These are phyloP conservation scores for Metschnikowia hibisci DNA, from an alignment of 805 yeast species.

Conservation along the genomic window DNA sequence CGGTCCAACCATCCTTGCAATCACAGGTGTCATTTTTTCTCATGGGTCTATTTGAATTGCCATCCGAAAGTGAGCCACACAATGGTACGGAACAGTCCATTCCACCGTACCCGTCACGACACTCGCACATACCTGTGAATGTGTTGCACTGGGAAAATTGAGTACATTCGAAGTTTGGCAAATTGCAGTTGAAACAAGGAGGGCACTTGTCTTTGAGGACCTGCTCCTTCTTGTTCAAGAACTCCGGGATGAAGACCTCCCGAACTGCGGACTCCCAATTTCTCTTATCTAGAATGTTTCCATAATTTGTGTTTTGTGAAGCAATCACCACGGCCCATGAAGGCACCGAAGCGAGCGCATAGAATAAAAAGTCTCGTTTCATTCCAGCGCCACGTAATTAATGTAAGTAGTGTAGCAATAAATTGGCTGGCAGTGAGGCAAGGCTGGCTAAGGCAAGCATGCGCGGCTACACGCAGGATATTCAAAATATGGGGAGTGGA, in stretches of 20 bases:
- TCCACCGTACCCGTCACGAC: conserved; percentile 91
- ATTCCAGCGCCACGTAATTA: conserved; percentile 1
- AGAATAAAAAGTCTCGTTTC: background rate
- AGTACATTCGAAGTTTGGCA: conserved; percentile 84
- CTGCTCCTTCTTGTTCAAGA: background rate
- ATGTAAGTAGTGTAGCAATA: background rate
- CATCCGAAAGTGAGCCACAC: conserved; percentile 78
- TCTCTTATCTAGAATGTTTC: conserved; percentile 7
- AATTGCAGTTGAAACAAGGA: conserved; percentile 92
- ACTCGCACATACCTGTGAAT: conserved; percentile 87
- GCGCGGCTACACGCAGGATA: conserved; percentile 5
- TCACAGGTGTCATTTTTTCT: conserved; percentile 56
- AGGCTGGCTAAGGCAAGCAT: conserved; percentile 3
- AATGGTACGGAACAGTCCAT: conserved; percentile 83
- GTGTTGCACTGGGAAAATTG: conserved; percentile 89
- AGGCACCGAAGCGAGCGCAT: background rate
- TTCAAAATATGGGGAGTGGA: conserved; percentile 1
- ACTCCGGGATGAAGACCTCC: conserved; percentile 6
- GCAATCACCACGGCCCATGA: background rate
- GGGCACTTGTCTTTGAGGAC: conserved; percentile 47
- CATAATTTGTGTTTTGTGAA: background rate
- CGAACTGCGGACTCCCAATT: conserved; percentile 1
- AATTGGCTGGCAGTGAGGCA: background rate
- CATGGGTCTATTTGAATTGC: conserved; percentile 57
- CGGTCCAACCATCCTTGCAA: conserved; percentile 87